Percentiles rank a stretch among this genome's conserved stretches.
These are phyloP conservation scores for Asterophora parasitica DNA, from an alignment of 768 basidiomycete species.

Conservation along the genomic window DNA sequence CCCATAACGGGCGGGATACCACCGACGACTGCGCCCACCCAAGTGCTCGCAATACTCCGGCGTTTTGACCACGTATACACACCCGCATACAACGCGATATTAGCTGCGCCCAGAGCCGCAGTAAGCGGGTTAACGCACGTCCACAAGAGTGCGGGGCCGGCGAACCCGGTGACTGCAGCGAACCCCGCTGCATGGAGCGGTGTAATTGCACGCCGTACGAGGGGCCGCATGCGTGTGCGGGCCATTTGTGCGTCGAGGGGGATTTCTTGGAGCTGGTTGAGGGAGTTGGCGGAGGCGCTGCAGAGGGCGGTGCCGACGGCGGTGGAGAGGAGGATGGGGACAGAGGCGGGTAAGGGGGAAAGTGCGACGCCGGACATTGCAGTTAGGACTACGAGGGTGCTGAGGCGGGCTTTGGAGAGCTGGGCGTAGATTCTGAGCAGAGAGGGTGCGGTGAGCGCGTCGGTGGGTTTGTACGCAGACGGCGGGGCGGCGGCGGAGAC, in stretches of 20 bases:
- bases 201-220: constrained; percentile 80
- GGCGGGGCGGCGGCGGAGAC: constrained; percentile 15
- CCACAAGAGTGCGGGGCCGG: constrained; percentile 76
- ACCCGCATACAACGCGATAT: constrained; percentile 87
- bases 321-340: constrained; percentile 82
- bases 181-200: constrained; percentile 83
- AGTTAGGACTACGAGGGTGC: constrained; percentile 78
- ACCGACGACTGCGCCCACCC: constrained; percentile 92
- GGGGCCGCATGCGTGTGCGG: constrained; percentile 81
- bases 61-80: constrained; percentile 93
- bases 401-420: constrained; percentile 82
- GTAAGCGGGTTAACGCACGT: constrained; percentile 81
- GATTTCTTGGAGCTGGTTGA: constrained; percentile 93
- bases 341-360: constrained; percentile 79
- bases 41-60: constrained; percentile 78
- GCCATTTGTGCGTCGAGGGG: constrained; percentile 97
- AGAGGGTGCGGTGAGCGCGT: constrained; percentile 42
- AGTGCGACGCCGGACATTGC: constrained; percentile 92
- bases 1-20: constrained; percentile 95
- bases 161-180: constrained; percentile 67
- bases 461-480: constrained; percentile 30
- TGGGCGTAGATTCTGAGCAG: constrained; percentile 69
- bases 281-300: constrained; percentile 87
- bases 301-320: constrained; percentile 89
- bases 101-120: constrained; percentile 75